These are phyloP conservation scores for Ascochyta viciae-villosae DNA, from an alignment of 2,329 filamentous ascomycete genomes.

Conservation along the genomic window DNA sequence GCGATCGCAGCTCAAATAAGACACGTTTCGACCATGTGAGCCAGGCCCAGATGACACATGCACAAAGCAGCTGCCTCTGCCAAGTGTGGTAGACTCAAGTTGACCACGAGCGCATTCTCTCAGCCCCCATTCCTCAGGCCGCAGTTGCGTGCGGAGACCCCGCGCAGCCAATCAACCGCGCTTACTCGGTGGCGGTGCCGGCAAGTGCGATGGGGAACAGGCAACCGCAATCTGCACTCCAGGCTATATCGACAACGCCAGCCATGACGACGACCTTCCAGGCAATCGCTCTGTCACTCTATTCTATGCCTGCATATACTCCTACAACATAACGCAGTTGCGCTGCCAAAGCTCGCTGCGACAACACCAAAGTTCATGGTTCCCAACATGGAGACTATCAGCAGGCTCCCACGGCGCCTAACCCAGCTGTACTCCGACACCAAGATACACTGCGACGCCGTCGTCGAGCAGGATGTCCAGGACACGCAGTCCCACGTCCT, in stretches of 20 bases:
- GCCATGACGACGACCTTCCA: conserved; percentile 27
- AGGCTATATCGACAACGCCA: conserved; percentile 18
- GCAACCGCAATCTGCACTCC: conserved; percentile 16
- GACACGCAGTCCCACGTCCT: conserved; percentile 70
- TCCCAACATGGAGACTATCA: conserved; percentile 46
- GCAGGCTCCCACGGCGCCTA: conserved; percentile 51
- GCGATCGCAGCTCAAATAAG: neutral
- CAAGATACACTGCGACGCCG: conserved; percentile 77
- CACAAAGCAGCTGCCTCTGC: conserved; percentile 7
- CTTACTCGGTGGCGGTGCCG: conserved; percentile 11
- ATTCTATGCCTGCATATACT: conserved; percentile 26
- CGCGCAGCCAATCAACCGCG: conserved; percentile 10
- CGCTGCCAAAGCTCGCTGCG: conserved; percentile 17
- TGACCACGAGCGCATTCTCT: conserved; percentile 2
- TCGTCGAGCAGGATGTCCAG: conserved; percentile 64
- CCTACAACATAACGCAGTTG: conserved; percentile 21
- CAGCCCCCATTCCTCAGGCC: conserved; percentile 15
- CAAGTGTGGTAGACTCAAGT: neutral
- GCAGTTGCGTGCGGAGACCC: conserved; percentile 8
- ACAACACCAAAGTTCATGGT: conserved; percentile 10
- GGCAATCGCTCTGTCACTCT: conserved; percentile 41
- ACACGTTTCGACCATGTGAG: conserved; percentile 7
- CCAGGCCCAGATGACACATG: conserved; percentile 2
- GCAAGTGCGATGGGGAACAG: conserved; percentile 5
- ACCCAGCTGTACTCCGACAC: conserved; percentile 77